Base-by-base conservation (phyloP, 2,329 filamentous ascomycete species). In the Aspergillus japonicus region DNA sequence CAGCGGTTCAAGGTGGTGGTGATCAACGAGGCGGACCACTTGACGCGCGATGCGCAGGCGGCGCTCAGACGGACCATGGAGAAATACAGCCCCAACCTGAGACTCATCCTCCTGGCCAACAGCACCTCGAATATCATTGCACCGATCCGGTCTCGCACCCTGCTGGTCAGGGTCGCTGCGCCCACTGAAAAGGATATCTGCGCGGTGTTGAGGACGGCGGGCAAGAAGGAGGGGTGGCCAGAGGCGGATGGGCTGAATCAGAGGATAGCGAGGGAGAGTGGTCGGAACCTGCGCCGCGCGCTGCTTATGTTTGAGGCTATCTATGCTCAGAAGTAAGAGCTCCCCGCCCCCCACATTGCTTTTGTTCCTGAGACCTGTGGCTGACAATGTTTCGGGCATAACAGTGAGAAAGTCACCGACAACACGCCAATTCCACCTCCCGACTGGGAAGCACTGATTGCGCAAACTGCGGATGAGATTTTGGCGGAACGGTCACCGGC, bases 1-100 rank as follows among this genome's bases (percentile, higher is more conserved):
- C 95, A 99, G 75, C 86, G 88, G 49, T 99, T 99, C 85, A 99
- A 99, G 79, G 93, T 99, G 1, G 95, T 99, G 1, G 94, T 99
- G 39, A 98, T 99, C 83, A 99, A 99, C 70, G 95, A 99, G 81
- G 95, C 95, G 7, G 96, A 99, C 73, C 91, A 96, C 72, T 83
- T 99, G 65, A 95, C 89, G 3, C 83, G 95, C 64, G 95, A 99
- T 82, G 95, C 95, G 3, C 95, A 99, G 78, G 95, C 96, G 0
- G 96, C 96, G 33, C 80, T 99, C 71, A 87, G 95, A 75, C 84
- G 95, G 64, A 99, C 95, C 0, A 99, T 99, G 95, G 95, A 99
- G 80, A 99, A 99, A 78, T 99, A 99, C 82, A 96, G 91, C 70
- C 93, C 94, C 14, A 99, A 99, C 75, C 72, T 99, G 72, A 85